These are phyloP conservation scores for Spergularia marina DNA, from an alignment of 148 eudicot genomes.

Conservation along the genomic window DNA sequence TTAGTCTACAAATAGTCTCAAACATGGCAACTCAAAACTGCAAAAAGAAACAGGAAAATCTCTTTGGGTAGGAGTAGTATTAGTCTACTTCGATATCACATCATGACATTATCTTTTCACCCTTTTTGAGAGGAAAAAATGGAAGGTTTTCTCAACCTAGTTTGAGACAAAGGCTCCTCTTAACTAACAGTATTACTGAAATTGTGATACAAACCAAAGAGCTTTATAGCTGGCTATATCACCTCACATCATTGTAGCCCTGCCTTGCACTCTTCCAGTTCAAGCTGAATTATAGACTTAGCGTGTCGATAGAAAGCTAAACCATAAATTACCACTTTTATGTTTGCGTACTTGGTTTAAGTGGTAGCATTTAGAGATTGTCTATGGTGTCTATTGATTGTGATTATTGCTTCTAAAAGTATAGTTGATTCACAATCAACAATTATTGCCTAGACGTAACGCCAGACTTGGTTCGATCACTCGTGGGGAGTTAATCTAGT, in stretches of 20 bases:
- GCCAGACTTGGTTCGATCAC: too few species aligned
- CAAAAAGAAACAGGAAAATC: too few species aligned
- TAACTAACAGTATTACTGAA: slow-evolving; percentile 3
- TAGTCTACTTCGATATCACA: slow-evolving; percentile 1
- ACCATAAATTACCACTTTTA: slow-evolving; percentile 13
- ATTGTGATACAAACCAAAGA: slow-evolving; percentile 24
- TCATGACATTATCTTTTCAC: not conserved
- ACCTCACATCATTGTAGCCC: slow-evolving; percentile 6
- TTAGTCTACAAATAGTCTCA: too few species aligned
- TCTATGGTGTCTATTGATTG: too few species aligned
- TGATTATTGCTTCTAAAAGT: too few species aligned
- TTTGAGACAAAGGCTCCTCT: slow-evolving; percentile 18
- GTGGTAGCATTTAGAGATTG: not conserved
- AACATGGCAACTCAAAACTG: too few species aligned
- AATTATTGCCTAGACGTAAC: too few species aligned
- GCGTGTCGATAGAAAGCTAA: slow-evolving; percentile 16
- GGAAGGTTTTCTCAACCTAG: slow-evolving; percentile 21
- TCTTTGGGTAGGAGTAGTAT: too few species aligned
- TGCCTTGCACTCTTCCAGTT: slow-evolving; percentile 13
- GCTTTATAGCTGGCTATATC: slow-evolving; percentile 24
- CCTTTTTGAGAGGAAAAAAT: slow-evolving; percentile 6
- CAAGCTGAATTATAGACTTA: not conserved
- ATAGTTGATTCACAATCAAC: too few species aligned
- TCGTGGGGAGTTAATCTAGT: too few species aligned
- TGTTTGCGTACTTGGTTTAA: not conserved